Base-by-base conservation (phyloP, 164 flowering plant species). In the Stephania cephalantha region DNA sequence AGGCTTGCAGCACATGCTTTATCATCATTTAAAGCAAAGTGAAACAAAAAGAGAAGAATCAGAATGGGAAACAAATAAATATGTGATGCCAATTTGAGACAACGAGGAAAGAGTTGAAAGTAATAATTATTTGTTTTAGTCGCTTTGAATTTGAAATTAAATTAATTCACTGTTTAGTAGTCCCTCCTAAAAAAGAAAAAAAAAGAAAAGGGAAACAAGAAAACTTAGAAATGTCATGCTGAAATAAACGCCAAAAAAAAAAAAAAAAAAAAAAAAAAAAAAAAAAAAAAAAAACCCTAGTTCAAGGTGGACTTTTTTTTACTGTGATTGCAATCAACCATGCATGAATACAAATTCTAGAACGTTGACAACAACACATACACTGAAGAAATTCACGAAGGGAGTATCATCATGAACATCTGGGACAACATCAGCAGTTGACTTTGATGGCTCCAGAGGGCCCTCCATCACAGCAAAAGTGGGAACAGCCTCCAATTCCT, bases 401-500 rank as follows among this genome's bases (percentile, higher is more conserved):
- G 91, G 82, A 81, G 90, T 83, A 80, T 89, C 93, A 74, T 94
- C 94, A 73, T 91, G 84, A 72, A 77, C 83, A 71, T 94, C 93
- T 46, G 87, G 18, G 20, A 74, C 80, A 79, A 77, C 82, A 46
- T 91, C 58, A n/a, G 86, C 52, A 44, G 89, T 76, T 15, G 93
- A 76, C 18, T 90, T 81, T 61, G 92, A 63, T 65, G 94, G 97
- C 85, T 91, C 98, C 61, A 94, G 83, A 42, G 98, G 98, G 75
- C 98, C 95, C 78, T 94, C 98, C 82, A 91, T 90, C 53, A 88
- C 91, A 6, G 94, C 91, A 88, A 87, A 82, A 46, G 95, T 87
- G 74, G 98, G 95, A 18, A 91, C 88, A 64, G 97, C 94, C 85
- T 94, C 98, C 78, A 94, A 82, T 78, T 91, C 97, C 83, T 94